Evolutionary conservation across 345 rosid genomes (phyloP).

Genomic region (Anacardium occidentale): DNA sequence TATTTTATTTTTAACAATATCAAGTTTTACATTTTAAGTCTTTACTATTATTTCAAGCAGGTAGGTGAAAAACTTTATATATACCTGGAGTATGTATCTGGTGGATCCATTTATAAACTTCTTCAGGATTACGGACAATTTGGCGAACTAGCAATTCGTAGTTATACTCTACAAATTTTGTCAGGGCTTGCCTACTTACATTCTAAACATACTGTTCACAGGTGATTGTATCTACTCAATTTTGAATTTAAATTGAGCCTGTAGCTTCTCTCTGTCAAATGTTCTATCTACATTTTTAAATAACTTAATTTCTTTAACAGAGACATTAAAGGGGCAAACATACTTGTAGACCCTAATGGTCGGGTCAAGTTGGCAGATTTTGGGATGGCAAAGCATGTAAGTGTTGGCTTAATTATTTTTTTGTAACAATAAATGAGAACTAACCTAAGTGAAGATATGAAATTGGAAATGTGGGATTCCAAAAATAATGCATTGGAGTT

Average conservation of each 20-base stretch:
- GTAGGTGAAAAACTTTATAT: slow-evolving; percentile 64
- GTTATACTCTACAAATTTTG: slow-evolving; percentile 74
- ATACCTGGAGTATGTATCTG: slow-evolving; percentile 77
- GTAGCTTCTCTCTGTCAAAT: neutral
- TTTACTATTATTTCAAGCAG: slow-evolving; percentile 33
- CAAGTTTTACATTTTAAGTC: slow-evolving; percentile 12
- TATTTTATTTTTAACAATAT: neutral
- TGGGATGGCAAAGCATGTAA: slow-evolving; percentile 92
- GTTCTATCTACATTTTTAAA: slow-evolving; percentile 2
- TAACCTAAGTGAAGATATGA: neutral
- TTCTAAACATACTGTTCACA: slow-evolving; percentile 65
- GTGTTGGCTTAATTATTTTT: slow-evolving; percentile 23
- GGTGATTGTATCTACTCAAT: slow-evolving; percentile 37
- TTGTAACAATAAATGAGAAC: slow-evolving; percentile 5
- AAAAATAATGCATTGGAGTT: neutral
- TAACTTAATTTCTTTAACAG: slow-evolving; percentile 35
- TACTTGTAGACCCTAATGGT: slow-evolving; percentile 72
- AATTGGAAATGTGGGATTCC: neutral
- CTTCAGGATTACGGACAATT: slow-evolving; percentile 76
- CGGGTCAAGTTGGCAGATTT: slow-evolving; percentile 80
- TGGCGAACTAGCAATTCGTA: slow-evolving; percentile 65
- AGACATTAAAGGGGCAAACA: slow-evolving; percentile 83
- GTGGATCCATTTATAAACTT: slow-evolving; percentile 76
- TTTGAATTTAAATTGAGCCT: slow-evolving; percentile 1
- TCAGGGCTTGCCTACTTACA: slow-evolving; percentile 72